Percentiles rank a stretch among this genome's conserved stretches.
Evolutionary conservation across 2,329 filamentous ascomycete genomes (phyloP).

Genomic region (Penicillium digitatum): DNA sequence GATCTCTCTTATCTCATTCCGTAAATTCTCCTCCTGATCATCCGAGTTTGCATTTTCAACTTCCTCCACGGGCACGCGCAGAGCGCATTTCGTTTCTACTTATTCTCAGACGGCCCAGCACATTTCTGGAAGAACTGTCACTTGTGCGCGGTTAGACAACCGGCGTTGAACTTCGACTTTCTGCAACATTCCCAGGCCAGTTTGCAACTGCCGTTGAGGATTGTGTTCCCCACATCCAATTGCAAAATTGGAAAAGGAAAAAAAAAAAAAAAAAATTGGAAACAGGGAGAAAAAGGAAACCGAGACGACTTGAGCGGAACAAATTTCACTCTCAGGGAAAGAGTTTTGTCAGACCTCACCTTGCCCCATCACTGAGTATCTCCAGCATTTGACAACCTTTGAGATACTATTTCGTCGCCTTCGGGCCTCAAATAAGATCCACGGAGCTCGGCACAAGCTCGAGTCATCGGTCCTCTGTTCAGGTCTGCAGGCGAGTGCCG

Average conservation of each 20-base stretch:
- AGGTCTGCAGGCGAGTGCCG: conserved; percentile 23
- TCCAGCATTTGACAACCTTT: not conserved
- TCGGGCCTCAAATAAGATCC: not conserved
- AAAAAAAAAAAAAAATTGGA: conserved; percentile 2
- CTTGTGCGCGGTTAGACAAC: conserved; percentile 8
- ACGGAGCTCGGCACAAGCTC: conserved; percentile 7
- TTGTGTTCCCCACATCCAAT: conserved; percentile 22
- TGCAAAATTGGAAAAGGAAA: conserved; percentile 8
- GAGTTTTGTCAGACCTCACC: not conserved
- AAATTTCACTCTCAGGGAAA: not conserved
- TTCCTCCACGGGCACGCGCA: conserved; percentile 2
- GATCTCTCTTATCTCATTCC: not conserved
- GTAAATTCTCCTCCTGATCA: not conserved
- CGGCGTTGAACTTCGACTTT: conserved; percentile 9
- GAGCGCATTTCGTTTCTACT: not conserved
- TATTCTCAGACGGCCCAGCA: conserved; percentile 3
- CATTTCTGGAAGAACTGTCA: conserved; percentile 23
- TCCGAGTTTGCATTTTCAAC: not conserved
- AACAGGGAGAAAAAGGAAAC: not conserved
- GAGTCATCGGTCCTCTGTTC: conserved; percentile 19
- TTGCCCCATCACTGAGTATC: not conserved
- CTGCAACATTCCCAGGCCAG: conserved; percentile 23
- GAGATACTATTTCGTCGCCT: not conserved
- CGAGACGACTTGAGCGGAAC: conserved; percentile 4
- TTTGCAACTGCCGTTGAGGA: conserved; percentile 28